These are phyloP conservation scores for Penicillium thymicola DNA, from an alignment of 2,329 filamentous ascomycete species.

Conservation along the genomic window DNA sequence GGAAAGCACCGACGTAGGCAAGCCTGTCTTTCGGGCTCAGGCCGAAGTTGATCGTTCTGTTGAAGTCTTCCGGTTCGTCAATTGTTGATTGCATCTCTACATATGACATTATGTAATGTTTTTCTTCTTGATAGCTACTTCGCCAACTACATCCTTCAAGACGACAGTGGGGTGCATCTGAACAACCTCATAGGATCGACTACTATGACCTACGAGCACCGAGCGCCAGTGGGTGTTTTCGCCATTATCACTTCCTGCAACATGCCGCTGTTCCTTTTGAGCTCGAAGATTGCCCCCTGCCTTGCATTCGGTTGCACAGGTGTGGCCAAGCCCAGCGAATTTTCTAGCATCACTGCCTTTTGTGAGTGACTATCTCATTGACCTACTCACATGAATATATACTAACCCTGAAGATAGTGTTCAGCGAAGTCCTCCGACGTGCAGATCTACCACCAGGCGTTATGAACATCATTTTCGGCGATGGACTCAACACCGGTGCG, in stretches of 20 bases:
- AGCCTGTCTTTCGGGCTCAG: background rate
- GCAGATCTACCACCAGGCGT: background rate
- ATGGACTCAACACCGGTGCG: background rate
- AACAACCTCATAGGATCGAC: background rate
- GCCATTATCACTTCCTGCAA: background rate
- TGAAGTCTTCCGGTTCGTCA: background rate
- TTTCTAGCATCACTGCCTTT: background rate
- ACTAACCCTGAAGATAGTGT: background rate
- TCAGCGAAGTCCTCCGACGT: background rate
- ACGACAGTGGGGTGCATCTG: background rate
- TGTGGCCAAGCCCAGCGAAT: background rate
- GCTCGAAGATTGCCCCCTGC: background rate
- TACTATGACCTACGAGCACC: background rate
- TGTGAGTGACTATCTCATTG: background rate
- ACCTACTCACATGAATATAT: too few relatives aligned
- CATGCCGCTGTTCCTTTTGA: background rate
- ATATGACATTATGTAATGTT: background rate
- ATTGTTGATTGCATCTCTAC: background rate
- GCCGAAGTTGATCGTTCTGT: background rate
- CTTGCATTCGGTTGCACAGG: background rate
- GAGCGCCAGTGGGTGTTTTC: background rate
- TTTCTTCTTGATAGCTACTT: background rate
- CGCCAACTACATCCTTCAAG: background rate
- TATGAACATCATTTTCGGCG: background rate
- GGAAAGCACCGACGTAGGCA: background rate